Percentiles rank a stretch among this genome's conserved stretches.
These are phyloP conservation scores for Suhomyces taliae DNA, from an alignment of 1,139 yeast genomes.

Conservation along the genomic window DNA sequence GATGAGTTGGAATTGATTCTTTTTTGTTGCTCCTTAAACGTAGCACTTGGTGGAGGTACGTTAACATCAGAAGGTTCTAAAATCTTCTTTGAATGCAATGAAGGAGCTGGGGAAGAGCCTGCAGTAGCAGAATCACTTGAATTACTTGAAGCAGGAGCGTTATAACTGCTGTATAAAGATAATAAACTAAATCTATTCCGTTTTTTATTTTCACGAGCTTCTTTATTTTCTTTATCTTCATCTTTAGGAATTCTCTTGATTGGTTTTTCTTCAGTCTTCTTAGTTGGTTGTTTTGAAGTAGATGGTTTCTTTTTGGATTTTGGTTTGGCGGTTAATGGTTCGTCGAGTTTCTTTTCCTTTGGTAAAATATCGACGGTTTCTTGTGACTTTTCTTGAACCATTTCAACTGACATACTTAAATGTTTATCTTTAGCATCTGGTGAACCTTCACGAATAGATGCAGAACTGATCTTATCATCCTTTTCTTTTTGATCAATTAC, in stretches of 20 bases:
- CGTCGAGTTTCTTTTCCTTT: conserved; percentile 8
- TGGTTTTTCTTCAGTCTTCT: background rate
- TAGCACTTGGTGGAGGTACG: conserved; percentile 11
- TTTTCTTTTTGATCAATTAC: conserved; percentile 2
- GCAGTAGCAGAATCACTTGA: conserved; percentile 10
- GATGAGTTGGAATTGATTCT: conserved; percentile 17
- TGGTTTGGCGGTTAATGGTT: conserved; percentile 5
- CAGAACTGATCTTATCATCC: conserved; percentile 4
- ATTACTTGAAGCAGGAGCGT: conserved; percentile 19
- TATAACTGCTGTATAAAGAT: conserved; percentile 48
- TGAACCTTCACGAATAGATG: conserved; percentile 2
- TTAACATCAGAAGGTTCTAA: conserved; percentile 45
- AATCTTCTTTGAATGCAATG: conserved; percentile 27
- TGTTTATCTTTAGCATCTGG: conserved; percentile 6
- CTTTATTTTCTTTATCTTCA: conserved; percentile 27
- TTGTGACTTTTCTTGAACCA: conserved; percentile 7
- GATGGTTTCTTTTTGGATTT: conserved; percentile 7
- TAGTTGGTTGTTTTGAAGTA: background rate
- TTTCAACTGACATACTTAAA: conserved; percentile 3
- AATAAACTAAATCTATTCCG: conserved; percentile 53
- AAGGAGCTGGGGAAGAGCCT: conserved; percentile 11
- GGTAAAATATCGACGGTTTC: conserved; percentile 6
- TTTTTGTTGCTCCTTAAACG: conserved; percentile 13
- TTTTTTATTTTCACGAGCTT: conserved; percentile 35
- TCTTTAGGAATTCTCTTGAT: conserved; percentile 12